Evolutionary conservation across 2,329 filamentous ascomycete species (phyloP).

Genomic region (Tolypocladium cylindrosporum): DNA sequence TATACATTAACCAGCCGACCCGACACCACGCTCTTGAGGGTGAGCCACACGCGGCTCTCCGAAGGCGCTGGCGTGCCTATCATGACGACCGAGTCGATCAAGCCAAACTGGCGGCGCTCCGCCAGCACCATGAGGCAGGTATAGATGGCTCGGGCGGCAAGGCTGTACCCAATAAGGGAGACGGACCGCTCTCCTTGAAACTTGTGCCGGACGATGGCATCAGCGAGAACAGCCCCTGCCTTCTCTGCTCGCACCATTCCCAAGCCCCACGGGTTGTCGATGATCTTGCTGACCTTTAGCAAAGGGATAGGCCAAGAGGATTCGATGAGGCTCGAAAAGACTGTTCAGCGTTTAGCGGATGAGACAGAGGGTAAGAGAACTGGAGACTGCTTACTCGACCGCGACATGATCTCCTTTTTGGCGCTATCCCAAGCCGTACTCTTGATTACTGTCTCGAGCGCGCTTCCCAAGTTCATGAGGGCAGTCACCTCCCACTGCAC

Average conservation of each 20-base stretch:
- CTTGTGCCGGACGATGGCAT: slow-evolving; percentile 65
- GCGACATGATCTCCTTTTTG: slow-evolving; percentile 35
- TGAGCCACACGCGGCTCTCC: slow-evolving; percentile 62
- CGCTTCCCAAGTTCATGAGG: slow-evolving; percentile 65
- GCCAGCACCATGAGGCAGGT: slow-evolving; percentile 72
- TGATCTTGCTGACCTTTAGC: slow-evolving; percentile 59
- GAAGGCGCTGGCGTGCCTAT: slow-evolving; percentile 76
- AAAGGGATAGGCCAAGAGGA: slow-evolving; percentile 53
- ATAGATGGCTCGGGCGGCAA: slow-evolving; percentile 77
- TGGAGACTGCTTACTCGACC: slow-evolving; percentile 30
- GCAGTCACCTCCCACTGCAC: slow-evolving; percentile 76
- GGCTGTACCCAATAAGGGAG: slow-evolving; percentile 70
- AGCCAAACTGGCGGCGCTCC: slow-evolving; percentile 71
- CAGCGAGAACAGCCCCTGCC: slow-evolving; percentile 60
- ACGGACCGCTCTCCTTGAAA: slow-evolving; percentile 75
- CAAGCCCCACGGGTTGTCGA: slow-evolving; percentile 74
- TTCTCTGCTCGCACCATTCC: slow-evolving; percentile 71
- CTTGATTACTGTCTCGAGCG: slow-evolving; percentile 67
- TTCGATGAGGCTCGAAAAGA: slow-evolving; percentile 46
- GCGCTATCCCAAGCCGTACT: slow-evolving; percentile 74
- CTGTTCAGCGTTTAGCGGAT: slow-evolving; percentile 18
- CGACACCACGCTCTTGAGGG: slow-evolving; percentile 66
- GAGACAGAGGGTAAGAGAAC: not conserved
- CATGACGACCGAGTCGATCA: slow-evolving; percentile 77
- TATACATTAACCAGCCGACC: slow-evolving; percentile 87